Evolutionary conservation across 2,329 filamentous ascomycete species (phyloP).

Genomic region (Acephala macrosclerotiorum): DNA sequence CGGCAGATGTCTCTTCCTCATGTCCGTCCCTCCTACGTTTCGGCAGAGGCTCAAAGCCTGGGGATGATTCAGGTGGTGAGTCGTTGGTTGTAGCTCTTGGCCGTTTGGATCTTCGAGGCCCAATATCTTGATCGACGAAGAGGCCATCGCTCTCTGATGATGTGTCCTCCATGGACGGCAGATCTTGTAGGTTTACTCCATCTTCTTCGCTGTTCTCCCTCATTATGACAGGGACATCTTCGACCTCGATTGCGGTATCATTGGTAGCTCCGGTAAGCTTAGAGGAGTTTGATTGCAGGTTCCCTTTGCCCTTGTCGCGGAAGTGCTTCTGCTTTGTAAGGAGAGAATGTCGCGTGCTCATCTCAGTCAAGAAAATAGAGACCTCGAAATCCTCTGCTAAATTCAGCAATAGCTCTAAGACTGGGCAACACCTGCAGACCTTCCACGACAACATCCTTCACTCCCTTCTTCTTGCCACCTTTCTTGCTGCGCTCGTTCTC

Average conservation of each 20-base stretch:
- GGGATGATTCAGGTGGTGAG: conserved; percentile 35
- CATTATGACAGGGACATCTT: conserved; percentile 36
- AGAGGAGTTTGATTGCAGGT: conserved; percentile 61
- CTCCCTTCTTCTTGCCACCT: conserved; percentile 71
- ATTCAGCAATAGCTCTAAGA: conserved; percentile 28
- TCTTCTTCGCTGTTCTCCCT: conserved; percentile 40
- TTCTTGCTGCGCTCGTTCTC: conserved; percentile 72
- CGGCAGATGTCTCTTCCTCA: conserved; percentile 43
- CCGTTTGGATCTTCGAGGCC: conserved; percentile 40
- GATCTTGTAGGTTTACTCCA: conserved; percentile 33
- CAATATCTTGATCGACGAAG: conserved; percentile 43
- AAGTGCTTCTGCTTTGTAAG: conserved; percentile 87
- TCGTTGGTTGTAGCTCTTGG: conserved; percentile 41
- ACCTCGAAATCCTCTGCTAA: conserved; percentile 89
- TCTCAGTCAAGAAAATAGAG: conserved; percentile 90
- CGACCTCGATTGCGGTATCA: conserved; percentile 54
- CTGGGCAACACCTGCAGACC: conserved; percentile 55
- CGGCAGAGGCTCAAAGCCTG: conserved; percentile 45
- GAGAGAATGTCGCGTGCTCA: conserved; percentile 83
- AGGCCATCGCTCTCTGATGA: conserved; percentile 32
- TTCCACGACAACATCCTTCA: conserved; percentile 87
- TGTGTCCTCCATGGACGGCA: conserved; percentile 35
- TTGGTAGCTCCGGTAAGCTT: conserved; percentile 65
- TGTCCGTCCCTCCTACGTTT: conserved; percentile 54
- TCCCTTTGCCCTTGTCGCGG: conserved; percentile 59